Percentiles rank a stretch among this genome's conserved stretches.
Evolutionary conservation across 768 basidiomycete species (phyloP).

Genomic region (Amanita subjunquillea): DNA sequence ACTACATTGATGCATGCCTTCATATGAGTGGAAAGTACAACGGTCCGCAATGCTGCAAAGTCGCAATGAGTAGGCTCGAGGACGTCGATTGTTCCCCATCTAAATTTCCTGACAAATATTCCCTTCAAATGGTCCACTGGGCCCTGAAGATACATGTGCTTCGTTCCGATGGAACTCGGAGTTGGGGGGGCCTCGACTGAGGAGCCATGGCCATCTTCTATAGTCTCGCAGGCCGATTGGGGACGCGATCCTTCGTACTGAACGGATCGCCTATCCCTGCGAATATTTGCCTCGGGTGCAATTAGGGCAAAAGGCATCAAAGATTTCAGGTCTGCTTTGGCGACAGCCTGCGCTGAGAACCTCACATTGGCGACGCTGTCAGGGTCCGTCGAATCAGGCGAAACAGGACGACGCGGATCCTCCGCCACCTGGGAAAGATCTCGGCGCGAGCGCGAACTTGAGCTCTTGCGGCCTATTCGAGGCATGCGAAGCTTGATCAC

Average conservation of each 20-base stretch:
- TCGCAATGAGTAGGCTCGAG: constrained; percentile 82
- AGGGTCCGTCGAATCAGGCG: constrained; percentile 48
- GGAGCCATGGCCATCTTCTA: constrained; percentile 35
- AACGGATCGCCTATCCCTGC: constrained; percentile 22
- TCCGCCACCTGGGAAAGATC: constrained; percentile 51
- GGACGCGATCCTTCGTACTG: constrained; percentile 20
- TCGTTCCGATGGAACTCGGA: constrained; percentile 26
- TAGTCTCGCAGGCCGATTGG: constrained; percentile 19
- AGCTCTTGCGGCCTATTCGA: constrained; percentile 35
- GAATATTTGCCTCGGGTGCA: constrained; percentile 50
- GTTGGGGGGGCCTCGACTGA: constrained; percentile 22
- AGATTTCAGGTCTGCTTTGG: constrained; percentile 45
- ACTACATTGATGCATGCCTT: constrained; percentile 31
- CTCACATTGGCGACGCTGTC: constrained; percentile 70
- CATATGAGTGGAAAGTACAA: constrained; percentile 76
- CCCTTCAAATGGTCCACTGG: constrained; percentile 65
- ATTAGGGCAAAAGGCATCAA: constrained; percentile 76
- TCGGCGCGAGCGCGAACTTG: constrained; percentile 66
- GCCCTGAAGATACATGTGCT: constrained; percentile 33
- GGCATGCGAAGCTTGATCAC: constrained; percentile 63
- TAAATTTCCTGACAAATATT: constrained; percentile 66
- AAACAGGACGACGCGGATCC: constrained; percentile 45
- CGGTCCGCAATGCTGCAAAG: constrained; percentile 75
- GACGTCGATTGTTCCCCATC: constrained; percentile 87
- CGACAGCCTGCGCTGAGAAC: constrained; percentile 62